Base-by-base conservation (phyloP, 768 basidiomycete species). In the Lactarius trivialis region DNA sequence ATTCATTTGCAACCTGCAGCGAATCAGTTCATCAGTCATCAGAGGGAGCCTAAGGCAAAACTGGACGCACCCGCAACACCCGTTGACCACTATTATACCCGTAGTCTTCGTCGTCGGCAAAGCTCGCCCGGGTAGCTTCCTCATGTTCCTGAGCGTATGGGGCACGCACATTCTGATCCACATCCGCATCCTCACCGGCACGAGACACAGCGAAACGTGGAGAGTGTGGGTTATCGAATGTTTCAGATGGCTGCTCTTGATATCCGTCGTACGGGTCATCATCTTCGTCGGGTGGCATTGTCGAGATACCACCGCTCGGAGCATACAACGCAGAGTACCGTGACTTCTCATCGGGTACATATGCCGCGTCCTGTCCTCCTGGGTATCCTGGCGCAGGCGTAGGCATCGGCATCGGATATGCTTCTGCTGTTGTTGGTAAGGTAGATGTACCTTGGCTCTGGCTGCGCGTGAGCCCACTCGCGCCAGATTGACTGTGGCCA, bases 81-180 rank as follows among this genome's bases (percentile, higher is more conserved):
- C 74, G 64, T 33, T 67, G 55, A 17, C 69, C 69, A 4, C 70
- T 69, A 17, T 65, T 71, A 32, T 70, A 71, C 36, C 68, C 69
- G 60, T 75, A 73, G 41, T 75, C 74, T 50, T 74, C 73, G 12
- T 74, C 73, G 30, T 75, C 74, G 19, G 70, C 61, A 32, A 73
- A 41, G 60, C 73, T 73, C 65, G 55, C 52, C 19, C 70, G 64
- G 39, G 61, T 60, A 5, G 45, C 24, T 39, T 72, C 71, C 7
- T 70, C 67, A 28, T 68, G 67, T n/a, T 59, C 70, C 4, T n/a
- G 26, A 7, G 39, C 14, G 33, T 48, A 33, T 9, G 51, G 30
- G 3, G 7, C n/a, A 37, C 37, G 19, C 14, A 21, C 52, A 26
- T 34, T 30, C 53, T 32, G 51, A 11, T 61, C 65, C 55, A 58